Conservation (phyloP, 2,329 filamentous ascomycete genomes). For the Penicillium vulpinum region DNA sequence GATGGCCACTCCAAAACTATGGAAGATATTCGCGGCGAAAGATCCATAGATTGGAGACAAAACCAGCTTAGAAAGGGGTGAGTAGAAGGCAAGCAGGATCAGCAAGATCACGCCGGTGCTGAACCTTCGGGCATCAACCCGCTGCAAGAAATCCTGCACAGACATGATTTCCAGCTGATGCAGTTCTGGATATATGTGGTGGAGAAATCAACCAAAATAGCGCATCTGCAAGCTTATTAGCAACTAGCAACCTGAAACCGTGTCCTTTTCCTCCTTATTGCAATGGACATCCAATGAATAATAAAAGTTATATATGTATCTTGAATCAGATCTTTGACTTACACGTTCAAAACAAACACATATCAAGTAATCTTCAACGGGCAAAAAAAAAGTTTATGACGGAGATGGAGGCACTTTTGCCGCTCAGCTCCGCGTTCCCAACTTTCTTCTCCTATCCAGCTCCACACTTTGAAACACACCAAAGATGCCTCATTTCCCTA, state of each 20-base stretch:
- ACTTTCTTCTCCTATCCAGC: conserved; percentile 16
- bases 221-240: conserved; percentile 11
- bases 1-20: conserved; percentile 65
- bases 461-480: conserved; percentile 7
- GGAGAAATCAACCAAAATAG: conserved; percentile 7
- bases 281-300: background rate
- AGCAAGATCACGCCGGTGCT: conserved; percentile 36
- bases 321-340: conserved; percentile 10
- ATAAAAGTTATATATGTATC: background rate
- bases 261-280: conserved; percentile 1
- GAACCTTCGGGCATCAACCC: conserved; percentile 28
- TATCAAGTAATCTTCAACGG: conserved; percentile 11
- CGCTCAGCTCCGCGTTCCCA: conserved; percentile 30
- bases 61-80: conserved; percentile 59
- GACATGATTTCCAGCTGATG: conserved; percentile 27
- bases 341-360: conserved; percentile 20
- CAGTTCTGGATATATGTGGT: conserved; percentile 6
- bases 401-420: conserved; percentile 27
- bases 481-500: conserved; percentile 41
- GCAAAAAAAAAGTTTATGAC: conserved; percentile 14
- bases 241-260: conserved; percentile 8
- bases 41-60: conserved; percentile 87
- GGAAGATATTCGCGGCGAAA: conserved; percentile 73
- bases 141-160: conserved; percentile 25
- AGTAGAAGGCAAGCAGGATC: conserved; percentile 42